Conservation (phyloP, 495 filamentous ascomycete species). For the Sphaerosporella brunnea region DNA sequence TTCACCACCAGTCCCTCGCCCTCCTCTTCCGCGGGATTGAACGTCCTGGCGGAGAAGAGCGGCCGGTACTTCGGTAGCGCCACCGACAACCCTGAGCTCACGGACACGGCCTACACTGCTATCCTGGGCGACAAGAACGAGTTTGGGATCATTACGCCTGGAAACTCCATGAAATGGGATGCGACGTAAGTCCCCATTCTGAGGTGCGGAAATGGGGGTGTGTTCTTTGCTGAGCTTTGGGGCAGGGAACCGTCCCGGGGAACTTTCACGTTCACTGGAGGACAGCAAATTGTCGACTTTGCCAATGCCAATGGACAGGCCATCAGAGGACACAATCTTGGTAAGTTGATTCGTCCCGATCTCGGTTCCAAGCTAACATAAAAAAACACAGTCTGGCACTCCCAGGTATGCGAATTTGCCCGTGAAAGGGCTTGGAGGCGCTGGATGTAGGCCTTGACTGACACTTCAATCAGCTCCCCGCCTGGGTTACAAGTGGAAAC, state of each 20-base stretch:
- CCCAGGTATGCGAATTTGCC: too few relatives aligned
- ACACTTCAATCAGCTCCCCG: constrained; percentile 44
- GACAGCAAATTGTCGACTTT: constrained; percentile 44
- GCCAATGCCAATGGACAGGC: constrained; percentile 38
- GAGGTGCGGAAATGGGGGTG: too few relatives aligned
- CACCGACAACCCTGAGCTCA: constrained; percentile 37
- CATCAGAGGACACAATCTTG: constrained; percentile 46
- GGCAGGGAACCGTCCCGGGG: constrained; percentile 32
- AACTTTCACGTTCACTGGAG: constrained; percentile 34
- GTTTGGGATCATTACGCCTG: constrained; percentile 48
- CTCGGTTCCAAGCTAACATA: too few relatives aligned
- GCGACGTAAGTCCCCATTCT: too few relatives aligned
- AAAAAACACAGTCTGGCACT: too few relatives aligned
- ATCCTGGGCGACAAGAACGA: constrained; percentile 38
- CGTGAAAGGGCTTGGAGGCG: too few relatives aligned
- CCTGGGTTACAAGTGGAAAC: constrained; percentile 38
- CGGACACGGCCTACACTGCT: constrained; percentile 33
- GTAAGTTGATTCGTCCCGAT: too few relatives aligned
- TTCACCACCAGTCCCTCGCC: constrained; percentile 25
- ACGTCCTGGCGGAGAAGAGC: constrained; percentile 39
- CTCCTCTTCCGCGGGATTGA: constrained; percentile 25
- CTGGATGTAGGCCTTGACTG: too few relatives aligned
- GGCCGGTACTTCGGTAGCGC: constrained; percentile 41
- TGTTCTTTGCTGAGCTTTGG: too few relatives aligned
- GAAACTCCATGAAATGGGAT: constrained; percentile 53